A percentile compares a stretch with the other conserved stretches of the same genome.
phyloP scores from a whole-genome alignment of 2,329 filamentous ascomycete species.

The Aspergillus piperis region DNA sequence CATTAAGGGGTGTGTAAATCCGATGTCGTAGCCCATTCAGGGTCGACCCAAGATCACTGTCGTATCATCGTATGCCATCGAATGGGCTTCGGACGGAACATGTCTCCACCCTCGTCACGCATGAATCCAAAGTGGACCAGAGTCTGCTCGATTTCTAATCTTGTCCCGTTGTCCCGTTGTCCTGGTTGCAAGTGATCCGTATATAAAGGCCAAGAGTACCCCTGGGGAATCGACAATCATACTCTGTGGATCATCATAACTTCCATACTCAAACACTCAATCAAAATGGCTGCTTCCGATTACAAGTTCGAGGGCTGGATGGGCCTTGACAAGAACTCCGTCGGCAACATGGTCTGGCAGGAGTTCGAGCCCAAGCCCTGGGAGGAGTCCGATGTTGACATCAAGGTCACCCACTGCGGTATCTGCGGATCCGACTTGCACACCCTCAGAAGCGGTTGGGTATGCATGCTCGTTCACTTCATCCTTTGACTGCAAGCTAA shows the following conservation, averaged over 20 bases:
- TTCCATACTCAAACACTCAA: background rate
- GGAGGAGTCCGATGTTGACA: conserved; percentile 66
- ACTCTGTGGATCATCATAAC: background rate
- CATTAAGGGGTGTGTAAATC: background rate
- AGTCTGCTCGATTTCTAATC: conserved; percentile 7
- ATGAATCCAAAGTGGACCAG: background rate
- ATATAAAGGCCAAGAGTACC: conserved; percentile 15
- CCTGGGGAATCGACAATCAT: conserved; percentile 8
- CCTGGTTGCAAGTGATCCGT: background rate
- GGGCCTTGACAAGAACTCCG: conserved; percentile 51
- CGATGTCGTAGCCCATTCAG: background rate
- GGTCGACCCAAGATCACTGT: background rate
- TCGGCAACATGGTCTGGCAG: conserved; percentile 57
- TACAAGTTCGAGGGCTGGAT: conserved; percentile 61
- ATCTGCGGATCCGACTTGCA: conserved; percentile 66
- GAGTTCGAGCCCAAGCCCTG: conserved; percentile 64
- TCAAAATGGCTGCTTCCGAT: conserved; percentile 35
- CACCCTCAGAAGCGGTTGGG: conserved; percentile 54
- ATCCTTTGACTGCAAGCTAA: background rate
- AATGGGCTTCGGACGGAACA: background rate
- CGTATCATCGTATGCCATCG: background rate
- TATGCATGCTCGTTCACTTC: conserved; percentile 18
- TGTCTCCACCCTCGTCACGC: background rate
- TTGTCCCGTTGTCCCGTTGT: background rate
- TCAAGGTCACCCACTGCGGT: conserved; percentile 64